phyloP scores from a whole-genome alignment of 73 alveolate genomes.

The Paramecium tetraurelia region DNA sequence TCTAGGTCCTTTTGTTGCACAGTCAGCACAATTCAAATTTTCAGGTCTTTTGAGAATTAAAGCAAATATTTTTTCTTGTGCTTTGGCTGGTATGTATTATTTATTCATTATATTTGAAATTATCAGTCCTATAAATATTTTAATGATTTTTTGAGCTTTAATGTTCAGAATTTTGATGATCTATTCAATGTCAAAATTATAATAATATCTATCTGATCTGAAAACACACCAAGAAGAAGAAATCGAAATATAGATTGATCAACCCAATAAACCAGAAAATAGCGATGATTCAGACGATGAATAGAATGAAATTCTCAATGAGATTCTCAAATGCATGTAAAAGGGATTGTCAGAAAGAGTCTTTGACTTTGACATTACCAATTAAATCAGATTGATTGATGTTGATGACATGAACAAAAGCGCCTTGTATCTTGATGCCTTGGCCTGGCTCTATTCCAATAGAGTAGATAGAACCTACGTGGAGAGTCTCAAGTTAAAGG shows the following conservation, averaged over 20 bases:
- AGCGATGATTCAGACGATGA: not conserved
- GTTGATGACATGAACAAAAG: conserved; percentile 19
- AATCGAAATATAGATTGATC: not conserved
- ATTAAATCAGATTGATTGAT: not conserved
- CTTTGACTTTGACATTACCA: not conserved
- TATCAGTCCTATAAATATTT: not conserved
- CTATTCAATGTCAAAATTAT: not conserved
- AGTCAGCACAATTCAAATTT: conserved; percentile 80
- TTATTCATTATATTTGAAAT: not conserved
- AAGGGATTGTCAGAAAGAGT: not conserved
- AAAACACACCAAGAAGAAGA: conserved; percentile 1
- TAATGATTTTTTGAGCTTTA: not conserved
- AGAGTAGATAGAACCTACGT: conserved; percentile 34
- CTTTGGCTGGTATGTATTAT: conserved; percentile 39
- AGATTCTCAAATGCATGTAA: not conserved
- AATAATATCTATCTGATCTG: not conserved
- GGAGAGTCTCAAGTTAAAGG: not conserved
- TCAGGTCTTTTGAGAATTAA: conserved; percentile 71
- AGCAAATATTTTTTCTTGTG: conserved; percentile 45
- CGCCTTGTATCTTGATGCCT: not conserved
- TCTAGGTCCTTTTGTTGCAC: conserved; percentile 73
- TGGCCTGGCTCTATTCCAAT: not conserved
- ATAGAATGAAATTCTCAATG: not conserved
- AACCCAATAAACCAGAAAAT: not conserved
- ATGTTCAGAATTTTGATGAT: not conserved